These are phyloP conservation scores for Massarina eburnea DNA, from an alignment of 2,329 filamentous ascomycete genomes.

Conservation along the genomic window DNA sequence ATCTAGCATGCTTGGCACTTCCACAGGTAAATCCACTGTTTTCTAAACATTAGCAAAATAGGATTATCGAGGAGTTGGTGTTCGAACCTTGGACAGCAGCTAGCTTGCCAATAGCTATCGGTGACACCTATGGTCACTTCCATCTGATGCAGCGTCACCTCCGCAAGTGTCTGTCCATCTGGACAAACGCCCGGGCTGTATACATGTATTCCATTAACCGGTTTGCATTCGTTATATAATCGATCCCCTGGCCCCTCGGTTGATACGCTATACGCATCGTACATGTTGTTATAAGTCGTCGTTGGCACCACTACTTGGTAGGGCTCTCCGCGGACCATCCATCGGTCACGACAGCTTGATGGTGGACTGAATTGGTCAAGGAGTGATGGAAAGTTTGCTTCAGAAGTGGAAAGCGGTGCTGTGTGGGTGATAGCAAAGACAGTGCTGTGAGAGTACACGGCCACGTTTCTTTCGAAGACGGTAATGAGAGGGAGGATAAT, in stretches of 20 bases:
- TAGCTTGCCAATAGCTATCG: slow-evolving; percentile 1
- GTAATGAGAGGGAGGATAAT: not conserved
- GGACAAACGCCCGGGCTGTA: slow-evolving; percentile 5
- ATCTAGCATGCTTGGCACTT: too few relatives aligned
- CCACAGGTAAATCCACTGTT: too few relatives aligned
- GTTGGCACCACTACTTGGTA: too few relatives aligned
- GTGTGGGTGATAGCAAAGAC: not conserved
- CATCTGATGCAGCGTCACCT: slow-evolving; percentile 2
- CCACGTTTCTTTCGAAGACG: not conserved
- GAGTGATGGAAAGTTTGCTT: not conserved
- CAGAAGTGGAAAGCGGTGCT: not conserved
- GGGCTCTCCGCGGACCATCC: not conserved
- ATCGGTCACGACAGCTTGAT: not conserved
- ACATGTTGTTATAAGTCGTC: too few relatives aligned
- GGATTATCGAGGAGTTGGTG: too few relatives aligned
- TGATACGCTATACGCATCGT: too few relatives aligned
- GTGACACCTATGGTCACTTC: not conserved
- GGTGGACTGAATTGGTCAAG: not conserved
- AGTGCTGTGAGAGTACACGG: not conserved
- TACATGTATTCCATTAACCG: too few relatives aligned
- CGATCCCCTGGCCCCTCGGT: too few relatives aligned
- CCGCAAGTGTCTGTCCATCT: slow-evolving; percentile 2
- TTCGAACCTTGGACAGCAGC: slow-evolving; percentile 1
- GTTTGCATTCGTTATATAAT: too few relatives aligned
- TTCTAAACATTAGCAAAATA: too few relatives aligned